Evolutionary conservation across 2,329 filamentous ascomycete species (phyloP), one percentile per base, ranked within the genome.

Genomic region (Talaromyces sp.): DNA sequence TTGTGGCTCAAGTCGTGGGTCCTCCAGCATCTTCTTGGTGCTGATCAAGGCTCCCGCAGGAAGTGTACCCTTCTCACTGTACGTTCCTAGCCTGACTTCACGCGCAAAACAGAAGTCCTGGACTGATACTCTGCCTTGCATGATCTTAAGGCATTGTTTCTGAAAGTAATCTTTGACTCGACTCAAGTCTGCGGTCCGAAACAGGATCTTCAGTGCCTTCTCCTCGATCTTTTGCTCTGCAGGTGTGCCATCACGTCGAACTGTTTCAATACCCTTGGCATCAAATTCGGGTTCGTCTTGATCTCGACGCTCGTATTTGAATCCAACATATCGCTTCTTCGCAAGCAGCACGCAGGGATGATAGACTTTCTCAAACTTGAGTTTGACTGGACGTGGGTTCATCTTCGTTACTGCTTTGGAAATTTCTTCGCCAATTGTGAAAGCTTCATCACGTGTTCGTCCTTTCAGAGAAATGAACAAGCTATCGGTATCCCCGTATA

Each of bases 311-410:
- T 99, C 94, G 75, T 95, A 99, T 71, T 96, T 97, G 80, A 96
- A 97, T 5, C 95, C 95, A 3, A 97, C 95, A 66, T 99, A 99
- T 57, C 94, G 88, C 70, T 99, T 99, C 77, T 99, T 99, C 17
- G 95, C 91, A 0, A 99, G 81, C 4, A 99, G 81, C 0, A 97
- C 86, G 69, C 93, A 97, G 0, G 95, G 94, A 63, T 96, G 89
- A 73, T 99, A 99, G 1, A 99, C 93, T 66, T 99, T 99, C 71
- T 99, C 94, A 65, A 99, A 97, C 70, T 97, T 97, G 62, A 99
- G 86, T 74, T 96, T 97, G 64, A 99, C 80, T 0, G 94, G 94
- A 1, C 87, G 84, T 2, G 94, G 95, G 67, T 97, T 99, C 78
- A 89, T 88, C 56, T 90, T 83, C 0, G 94, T 97, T 58, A 99